phyloP scores from a whole-genome alignment of 805 yeast species.

The Metschnikowia bowlesiae region DNA sequence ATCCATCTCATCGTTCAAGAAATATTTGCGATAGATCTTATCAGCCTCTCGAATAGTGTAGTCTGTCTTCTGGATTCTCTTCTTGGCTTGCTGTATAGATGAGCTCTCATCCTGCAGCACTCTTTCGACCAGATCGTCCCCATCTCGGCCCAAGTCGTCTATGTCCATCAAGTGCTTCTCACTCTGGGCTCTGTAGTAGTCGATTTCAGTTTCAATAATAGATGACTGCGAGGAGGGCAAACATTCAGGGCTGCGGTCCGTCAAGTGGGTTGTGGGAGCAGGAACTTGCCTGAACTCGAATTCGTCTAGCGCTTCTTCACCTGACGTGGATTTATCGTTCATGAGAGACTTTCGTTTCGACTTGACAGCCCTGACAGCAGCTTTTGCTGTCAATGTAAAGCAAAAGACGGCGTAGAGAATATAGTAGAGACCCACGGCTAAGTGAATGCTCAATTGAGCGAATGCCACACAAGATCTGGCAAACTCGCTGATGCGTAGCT shows the following conservation, averaged over 20 bases:
- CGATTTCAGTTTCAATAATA: constrained; percentile 10
- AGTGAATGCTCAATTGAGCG: constrained; percentile 40
- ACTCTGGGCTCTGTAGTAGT: constrained; percentile 14
- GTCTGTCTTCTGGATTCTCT: constrained; percentile 31
- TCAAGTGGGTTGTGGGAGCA: background rate
- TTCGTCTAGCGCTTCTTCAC: background rate
- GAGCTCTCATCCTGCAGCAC: constrained; percentile 1
- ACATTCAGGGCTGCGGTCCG: background rate
- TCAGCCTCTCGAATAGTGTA: constrained; percentile 63
- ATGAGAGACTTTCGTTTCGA: background rate
- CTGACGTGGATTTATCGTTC: constrained; percentile 1
- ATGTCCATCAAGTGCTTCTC: constrained; percentile 9
- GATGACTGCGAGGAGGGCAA: constrained; percentile 6
- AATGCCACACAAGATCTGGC: constrained; percentile 41
- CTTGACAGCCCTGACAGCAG: constrained; percentile 15
- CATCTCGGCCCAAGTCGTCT: background rate
- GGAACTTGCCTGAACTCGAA: constrained; percentile 12
- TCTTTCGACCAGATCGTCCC: background rate
- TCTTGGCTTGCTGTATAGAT: constrained; percentile 5
- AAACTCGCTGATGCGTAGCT: constrained; percentile 33
- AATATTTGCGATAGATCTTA: constrained; percentile 41
- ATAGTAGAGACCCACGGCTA: constrained; percentile 30
- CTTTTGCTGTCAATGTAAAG: constrained; percentile 22
- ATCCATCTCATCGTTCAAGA: constrained; percentile 40
- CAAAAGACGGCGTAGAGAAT: constrained; percentile 27